phyloP scores from a whole-genome alignment of 768 basidiomycete species.

The Suillus luteus region DNA sequence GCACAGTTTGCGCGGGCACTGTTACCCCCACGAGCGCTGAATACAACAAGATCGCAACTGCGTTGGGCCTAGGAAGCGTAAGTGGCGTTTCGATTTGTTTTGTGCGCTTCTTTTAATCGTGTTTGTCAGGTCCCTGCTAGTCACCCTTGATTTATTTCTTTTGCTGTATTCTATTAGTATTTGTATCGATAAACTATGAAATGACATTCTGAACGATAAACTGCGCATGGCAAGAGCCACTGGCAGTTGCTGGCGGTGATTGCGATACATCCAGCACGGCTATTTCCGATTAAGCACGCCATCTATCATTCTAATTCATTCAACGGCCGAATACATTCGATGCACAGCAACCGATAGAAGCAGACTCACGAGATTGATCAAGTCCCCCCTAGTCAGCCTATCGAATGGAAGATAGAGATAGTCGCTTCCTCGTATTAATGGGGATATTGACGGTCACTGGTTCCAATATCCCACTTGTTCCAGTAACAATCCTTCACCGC shows the following conservation, averaged over 20 bases:
- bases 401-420: background rate
- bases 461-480: background rate
- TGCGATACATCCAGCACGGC: slow-evolving; percentile 1
- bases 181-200: background rate
- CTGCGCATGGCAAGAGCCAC: background rate
- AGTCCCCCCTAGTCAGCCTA: background rate
- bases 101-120: background rate
- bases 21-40: slow-evolving; percentile 47
- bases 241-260: background rate
- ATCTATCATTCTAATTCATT: background rate
- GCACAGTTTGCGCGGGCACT: slow-evolving; percentile 50
- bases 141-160: background rate
- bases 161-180: background rate
- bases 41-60: slow-evolving; percentile 48
- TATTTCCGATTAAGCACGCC: background rate
- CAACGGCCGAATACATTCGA: background rate
- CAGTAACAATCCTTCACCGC: background rate
- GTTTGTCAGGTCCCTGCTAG: background rate
- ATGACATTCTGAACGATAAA: background rate
- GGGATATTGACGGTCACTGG: background rate
- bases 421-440: background rate
- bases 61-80: slow-evolving; percentile 30
- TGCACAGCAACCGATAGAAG: background rate
- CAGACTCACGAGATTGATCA: background rate
- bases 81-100: slow-evolving; percentile 18